phyloP scores from a whole-genome alignment of 23 red algal species.

The Gracilaria caudata region DNA sequence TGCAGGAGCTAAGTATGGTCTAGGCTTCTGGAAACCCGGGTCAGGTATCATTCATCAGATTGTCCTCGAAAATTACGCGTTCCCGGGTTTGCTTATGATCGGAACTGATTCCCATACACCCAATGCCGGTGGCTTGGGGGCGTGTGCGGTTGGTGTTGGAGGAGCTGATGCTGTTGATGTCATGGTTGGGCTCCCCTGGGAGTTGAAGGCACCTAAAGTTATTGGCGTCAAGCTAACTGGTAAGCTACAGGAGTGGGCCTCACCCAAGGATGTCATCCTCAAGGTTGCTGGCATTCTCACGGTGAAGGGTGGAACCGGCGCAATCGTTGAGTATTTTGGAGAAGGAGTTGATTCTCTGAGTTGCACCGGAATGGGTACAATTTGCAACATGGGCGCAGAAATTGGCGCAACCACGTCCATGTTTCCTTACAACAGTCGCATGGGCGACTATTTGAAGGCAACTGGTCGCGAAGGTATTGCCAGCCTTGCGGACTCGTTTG shows the following conservation, averaged over 20 bases:
- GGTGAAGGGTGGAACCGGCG: slow-evolving; percentile 98
- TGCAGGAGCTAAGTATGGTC: slow-evolving; percentile 92
- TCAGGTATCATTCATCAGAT: slow-evolving; percentile 99
- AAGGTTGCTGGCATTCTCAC: slow-evolving; percentile 99
- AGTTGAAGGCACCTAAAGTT: slow-evolving; percentile 97
- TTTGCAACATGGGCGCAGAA: slow-evolving; percentile 99
- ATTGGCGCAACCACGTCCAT: slow-evolving; percentile 97
- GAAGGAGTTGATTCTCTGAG: slow-evolving; percentile 95
- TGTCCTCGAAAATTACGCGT: slow-evolving; percentile 99
- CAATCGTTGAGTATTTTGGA: slow-evolving; percentile 99
- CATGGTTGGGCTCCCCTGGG: slow-evolving; percentile 99
- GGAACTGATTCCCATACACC: slow-evolving; percentile 99
- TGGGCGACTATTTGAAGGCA: slow-evolving; percentile 93
- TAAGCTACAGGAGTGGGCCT: slow-evolving; percentile 86
- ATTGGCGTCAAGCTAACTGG: slow-evolving; percentile 97
- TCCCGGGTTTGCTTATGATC: slow-evolving; percentile 98
- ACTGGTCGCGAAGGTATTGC: slow-evolving; percentile 86
- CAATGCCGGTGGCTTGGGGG: slow-evolving; percentile 98
- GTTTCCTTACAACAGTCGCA: slow-evolving; percentile 95
- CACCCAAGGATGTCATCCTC: slow-evolving; percentile 95
- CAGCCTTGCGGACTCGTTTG: slow-evolving; percentile 76
- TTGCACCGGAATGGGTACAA: slow-evolving; percentile 99
- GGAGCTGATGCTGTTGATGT: slow-evolving; percentile 99
- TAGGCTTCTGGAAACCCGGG: slow-evolving; percentile 98
- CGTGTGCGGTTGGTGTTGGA: slow-evolving; percentile 95